These are phyloP conservation scores for Wickerhamiella sorbophila DNA, from an alignment of 805 yeast genomes.

Conservation along the genomic window DNA sequence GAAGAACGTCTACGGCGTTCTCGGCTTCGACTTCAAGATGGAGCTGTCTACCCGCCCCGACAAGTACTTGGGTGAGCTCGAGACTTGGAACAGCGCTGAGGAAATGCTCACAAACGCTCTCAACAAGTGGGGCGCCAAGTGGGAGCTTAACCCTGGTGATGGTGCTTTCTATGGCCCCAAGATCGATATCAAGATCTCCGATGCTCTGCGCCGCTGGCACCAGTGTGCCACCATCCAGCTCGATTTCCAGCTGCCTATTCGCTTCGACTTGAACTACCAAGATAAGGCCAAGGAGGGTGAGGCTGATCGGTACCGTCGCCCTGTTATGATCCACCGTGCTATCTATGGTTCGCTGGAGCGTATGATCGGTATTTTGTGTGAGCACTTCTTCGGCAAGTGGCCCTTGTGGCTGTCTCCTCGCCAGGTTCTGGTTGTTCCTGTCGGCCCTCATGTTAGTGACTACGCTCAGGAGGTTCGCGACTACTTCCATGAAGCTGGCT, in stretches of 20 bases:
- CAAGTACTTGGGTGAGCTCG: conserved; percentile 84
- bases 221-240: conserved; percentile 98
- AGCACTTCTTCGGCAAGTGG: conserved; percentile 98
- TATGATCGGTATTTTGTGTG: conserved; percentile 96
- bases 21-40: conserved; percentile 93
- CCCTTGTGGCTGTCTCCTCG: conserved; percentile 99
- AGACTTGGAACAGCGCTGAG: conserved; percentile 91
- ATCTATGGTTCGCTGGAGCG: conserved; percentile 96
- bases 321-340: conserved; percentile 99
- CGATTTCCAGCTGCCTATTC: conserved; percentile 93
- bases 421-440: conserved; percentile 92
- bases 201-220: conserved; percentile 91
- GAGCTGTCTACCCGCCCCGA: conserved; percentile 96
- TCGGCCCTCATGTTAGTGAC: conserved; percentile 82
- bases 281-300: conserved; percentile 24
- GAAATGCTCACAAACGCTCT: conserved; percentile 67
- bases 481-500: conserved; percentile 47
- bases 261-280: conserved; percentile 83
- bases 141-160: conserved; percentile 95
- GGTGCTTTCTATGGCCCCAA: conserved; percentile 97
- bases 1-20: conserved; percentile 71
- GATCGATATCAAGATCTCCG: conserved; percentile 91
- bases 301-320: conserved; percentile 52
- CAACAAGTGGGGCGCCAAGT: conserved; percentile 70
- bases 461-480: conserved; percentile 77